Evolutionary conservation across 768 basidiomycete species (phyloP), one percentile per base, ranked within the genome.

Genomic region (Naganishia vishniacii): DNA sequence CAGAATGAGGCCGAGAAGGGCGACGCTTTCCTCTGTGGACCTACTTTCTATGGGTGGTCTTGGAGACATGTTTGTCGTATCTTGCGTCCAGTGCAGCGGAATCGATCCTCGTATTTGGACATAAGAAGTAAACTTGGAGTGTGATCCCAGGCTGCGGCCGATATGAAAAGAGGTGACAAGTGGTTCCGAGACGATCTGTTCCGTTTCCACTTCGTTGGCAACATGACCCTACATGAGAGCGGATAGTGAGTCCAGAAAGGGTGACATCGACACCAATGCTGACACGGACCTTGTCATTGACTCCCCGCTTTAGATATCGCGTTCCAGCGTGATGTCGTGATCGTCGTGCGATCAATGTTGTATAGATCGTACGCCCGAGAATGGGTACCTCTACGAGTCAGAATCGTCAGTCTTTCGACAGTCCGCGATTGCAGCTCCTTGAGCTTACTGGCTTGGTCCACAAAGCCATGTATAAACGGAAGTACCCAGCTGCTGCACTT

Each of bases 121-220:
- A 75, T 91, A 97, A 67, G 90, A 91, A 0, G 95, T 95, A 72
- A 89, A 97, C 59, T 88, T 86, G 0, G 93, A 89, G 72, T 84
- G 71, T 1, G 67, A 69, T 11, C 64, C 63, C 2, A 62, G 64
- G 32, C 26, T 59, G 29, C 31, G 51, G 41, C 15, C 66, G 42
- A 45, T 59, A 12, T 65, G 62, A 41, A 77, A 77, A 9, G 71
- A 61, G 9, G 75, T 77, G 3, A 72, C 65, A 16, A 75, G 62
- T 3, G 75, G 73, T 63, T 77, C 75, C 7, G 75, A 77, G 3
- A 77, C 75, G n/a, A 99, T 94, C 72, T 99, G 95, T 75, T 99
- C 95, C 0, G 92, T 95, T 78, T 99, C 95, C 1, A 99, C 95
- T 76, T 98, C 95, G 73, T 99, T 99, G 2, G 94, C 94, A 11